These are phyloP conservation scores for Daldinia decipiens DNA, from an alignment of 495 filamentous ascomycete species.

Conservation along the genomic window DNA sequence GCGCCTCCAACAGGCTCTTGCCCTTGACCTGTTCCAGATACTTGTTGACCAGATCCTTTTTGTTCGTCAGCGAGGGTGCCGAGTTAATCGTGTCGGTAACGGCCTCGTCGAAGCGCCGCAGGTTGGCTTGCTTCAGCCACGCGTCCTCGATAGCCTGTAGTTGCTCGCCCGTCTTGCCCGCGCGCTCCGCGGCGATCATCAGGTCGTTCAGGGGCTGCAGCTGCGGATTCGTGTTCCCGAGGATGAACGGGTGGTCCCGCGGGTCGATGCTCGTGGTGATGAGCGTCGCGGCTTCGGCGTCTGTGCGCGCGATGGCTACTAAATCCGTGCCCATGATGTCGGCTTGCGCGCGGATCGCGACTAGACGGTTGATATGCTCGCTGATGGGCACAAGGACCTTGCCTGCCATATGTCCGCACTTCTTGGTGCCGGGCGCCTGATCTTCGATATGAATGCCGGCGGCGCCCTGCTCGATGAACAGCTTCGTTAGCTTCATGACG, in stretches of 20 bases:
- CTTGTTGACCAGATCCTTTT: conserved; percentile 69
- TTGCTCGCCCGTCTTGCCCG: conserved; percentile 81
- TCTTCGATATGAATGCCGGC: conserved; percentile 99
- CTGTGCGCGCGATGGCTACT: conserved; percentile 89
- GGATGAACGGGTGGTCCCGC: conserved; percentile 92
- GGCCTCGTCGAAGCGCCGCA: conserved; percentile 92
- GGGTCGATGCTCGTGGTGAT: conserved; percentile 96
- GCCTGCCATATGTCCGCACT: conserved; percentile 99
- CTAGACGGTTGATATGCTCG: conserved; percentile 98
- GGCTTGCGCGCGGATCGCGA: conserved; percentile 95
- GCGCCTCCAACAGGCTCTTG: conserved; percentile 86
- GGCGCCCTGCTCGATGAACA: conserved; percentile 96
- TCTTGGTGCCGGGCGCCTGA: conserved; percentile 98
- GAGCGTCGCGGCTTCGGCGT: conserved; percentile 96
- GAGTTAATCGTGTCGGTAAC: conserved; percentile 83
- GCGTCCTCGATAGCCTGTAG: conserved; percentile 93
- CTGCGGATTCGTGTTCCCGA: conserved; percentile 86
- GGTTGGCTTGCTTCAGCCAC: conserved; percentile 82
- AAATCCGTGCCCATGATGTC: conserved; percentile 98
- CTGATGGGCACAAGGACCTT: conserved; percentile 97
- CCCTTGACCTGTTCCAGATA: conserved; percentile 76
- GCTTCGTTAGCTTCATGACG: conserved; percentile 98
- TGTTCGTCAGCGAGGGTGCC: conserved; percentile 65
- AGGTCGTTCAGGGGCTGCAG: conserved; percentile 88
- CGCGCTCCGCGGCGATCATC: conserved; percentile 84